Base-by-base conservation (phyloP, 1,284 basidiomycete genomes). In the Marasmius sp. region DNA sequence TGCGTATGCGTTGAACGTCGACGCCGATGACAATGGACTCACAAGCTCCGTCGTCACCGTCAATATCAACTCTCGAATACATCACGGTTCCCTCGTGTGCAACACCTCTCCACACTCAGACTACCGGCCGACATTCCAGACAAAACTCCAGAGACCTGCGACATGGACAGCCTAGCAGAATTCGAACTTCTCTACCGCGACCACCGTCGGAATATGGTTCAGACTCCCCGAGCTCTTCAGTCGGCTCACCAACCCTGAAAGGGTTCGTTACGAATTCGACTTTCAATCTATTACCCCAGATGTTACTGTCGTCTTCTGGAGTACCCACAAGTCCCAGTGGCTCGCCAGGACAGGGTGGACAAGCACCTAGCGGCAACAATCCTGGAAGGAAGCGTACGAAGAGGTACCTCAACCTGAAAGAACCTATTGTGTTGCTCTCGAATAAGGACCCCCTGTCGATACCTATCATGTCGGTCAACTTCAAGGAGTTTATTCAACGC, bases 401-500 rank as follows among this genome's bases (percentile, higher is more conserved):
- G 51, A 48, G 36, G 27, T 45, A 39, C 43, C 36, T 59, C 43
- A 53, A 41, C 47, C 37, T n/a, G 47, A 61, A 36, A 16, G 61
- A 33, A 22, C 67, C 10, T 59, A 36, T 66, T 20, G 63, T 72
- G 16, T 71, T 85, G 34, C 68, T 85, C 20, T 79, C 77, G 39
- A 80, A 80, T 7, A 75, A 78, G 10, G 89, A 91, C 65, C 84
- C 90, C 0, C 79, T 93, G 2, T 90, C 89, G 0, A 78, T 93
- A 5, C 88, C 85, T 0, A 88, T 86, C 38, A 89, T 86, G 62
- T 86, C 89, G 0, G 80, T 79, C 59, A 92, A 92, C 68, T 93
- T 92, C 69, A 83, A 86, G 62, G 78, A 89, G 8, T 93, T 93
- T 63, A 81, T 92, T 1, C 79, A 84, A 7, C 85, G 80, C 64